Evolutionary conservation across 495 filamentous ascomycete species (phyloP).

Genomic region (Tuber indicum): DNA sequence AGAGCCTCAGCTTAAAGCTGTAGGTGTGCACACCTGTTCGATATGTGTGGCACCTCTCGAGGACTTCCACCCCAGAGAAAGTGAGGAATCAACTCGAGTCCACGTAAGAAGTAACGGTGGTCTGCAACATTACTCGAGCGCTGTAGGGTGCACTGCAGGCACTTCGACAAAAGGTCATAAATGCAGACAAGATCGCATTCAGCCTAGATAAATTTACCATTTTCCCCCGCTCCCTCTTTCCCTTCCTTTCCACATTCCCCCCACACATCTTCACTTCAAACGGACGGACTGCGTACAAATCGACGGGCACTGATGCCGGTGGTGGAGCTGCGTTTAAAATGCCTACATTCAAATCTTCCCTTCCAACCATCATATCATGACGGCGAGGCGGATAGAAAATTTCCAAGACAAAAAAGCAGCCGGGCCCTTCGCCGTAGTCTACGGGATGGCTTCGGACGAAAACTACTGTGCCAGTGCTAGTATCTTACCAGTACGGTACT

Average conservation of each 20-base stretch:
- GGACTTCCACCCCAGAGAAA: background rate
- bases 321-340: background rate
- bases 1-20: background rate
- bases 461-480: background rate
- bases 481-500: too few relatives aligned
- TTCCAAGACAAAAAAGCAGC: background rate
- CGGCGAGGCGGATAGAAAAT: background rate
- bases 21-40: background rate
- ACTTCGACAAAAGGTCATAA: background rate
- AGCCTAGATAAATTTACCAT: background rate
- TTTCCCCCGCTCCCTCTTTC: background rate
- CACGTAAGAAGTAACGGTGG: background rate
- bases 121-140: background rate
- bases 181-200: background rate
- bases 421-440: background rate
- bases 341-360: background rate
- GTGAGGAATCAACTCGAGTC: background rate
- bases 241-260: background rate
- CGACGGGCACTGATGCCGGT: background rate
- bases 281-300: background rate
- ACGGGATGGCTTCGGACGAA: background rate
- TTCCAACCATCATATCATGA: background rate
- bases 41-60: background rate
- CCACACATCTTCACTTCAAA: constrained; percentile 1
- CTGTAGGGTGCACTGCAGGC: background rate